Evolutionary conservation across 352 stramenopile genomes (phyloP).

Genomic region (Phytophthora melonis): DNA sequence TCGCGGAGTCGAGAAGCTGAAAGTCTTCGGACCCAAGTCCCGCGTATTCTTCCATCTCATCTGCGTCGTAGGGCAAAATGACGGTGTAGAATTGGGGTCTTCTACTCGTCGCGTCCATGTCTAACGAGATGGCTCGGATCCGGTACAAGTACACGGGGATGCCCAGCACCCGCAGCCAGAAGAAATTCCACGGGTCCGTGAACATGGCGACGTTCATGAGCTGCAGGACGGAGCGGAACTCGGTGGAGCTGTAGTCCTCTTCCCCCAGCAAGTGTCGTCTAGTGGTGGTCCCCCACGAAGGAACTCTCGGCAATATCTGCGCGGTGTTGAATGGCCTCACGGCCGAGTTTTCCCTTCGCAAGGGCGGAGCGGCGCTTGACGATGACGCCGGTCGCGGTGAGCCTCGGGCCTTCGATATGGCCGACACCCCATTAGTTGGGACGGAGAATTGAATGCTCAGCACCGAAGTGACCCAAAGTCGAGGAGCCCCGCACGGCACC

Average conservation of each 20-base stretch:
- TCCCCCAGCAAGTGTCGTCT: background rate
- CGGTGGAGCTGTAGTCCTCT: slow-evolving; percentile 9
- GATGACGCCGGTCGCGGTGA: background rate
- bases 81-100: slow-evolving; percentile 18
- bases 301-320: background rate
- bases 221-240: slow-evolving; percentile 39
- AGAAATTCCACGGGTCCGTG: slow-evolving; percentile 52
- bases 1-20: slow-evolving; percentile 29
- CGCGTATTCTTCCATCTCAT: slow-evolving; percentile 34
- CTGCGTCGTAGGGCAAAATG: slow-evolving; percentile 24
- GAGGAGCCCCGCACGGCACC: slow-evolving; percentile 18
- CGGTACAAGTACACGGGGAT: slow-evolving; percentile 46
- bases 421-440: background rate
- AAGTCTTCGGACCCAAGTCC: slow-evolving; percentile 23
- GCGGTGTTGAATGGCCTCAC: slow-evolving; percentile 4
- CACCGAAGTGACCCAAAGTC: slow-evolving; percentile 24
- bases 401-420: background rate
- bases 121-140: slow-evolving; percentile 5
- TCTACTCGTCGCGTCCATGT: background rate
- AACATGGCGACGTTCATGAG: slow-evolving; percentile 62
- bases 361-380: background rate
- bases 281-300: background rate
- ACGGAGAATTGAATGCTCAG: slow-evolving; percentile 28
- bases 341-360: background rate
- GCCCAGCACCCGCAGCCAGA: slow-evolving; percentile 38